A percentile compares a stretch with the other conserved stretches of the same genome.
Conservation (phyloP, 1,284 basidiomycete genomes). For the Exobasidium rhododendri region DNA sequence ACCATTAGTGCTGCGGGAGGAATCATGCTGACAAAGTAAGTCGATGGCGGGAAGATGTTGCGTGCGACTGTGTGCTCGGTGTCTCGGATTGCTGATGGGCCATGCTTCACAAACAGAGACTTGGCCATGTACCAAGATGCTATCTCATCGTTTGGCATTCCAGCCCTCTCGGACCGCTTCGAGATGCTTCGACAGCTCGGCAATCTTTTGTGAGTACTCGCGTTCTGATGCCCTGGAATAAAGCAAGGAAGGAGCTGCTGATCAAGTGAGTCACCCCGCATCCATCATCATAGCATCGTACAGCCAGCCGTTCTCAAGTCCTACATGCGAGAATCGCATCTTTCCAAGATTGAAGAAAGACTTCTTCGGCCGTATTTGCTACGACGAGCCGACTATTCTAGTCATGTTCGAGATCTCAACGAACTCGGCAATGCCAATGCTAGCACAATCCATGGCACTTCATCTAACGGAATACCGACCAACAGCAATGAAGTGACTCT, state of each 20-base stretch:
- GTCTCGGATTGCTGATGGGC: too few relatives aligned
- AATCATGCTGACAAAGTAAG: slow-evolving; percentile 93
- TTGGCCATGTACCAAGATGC: slow-evolving; percentile 94
- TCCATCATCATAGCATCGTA: slow-evolving; percentile 29
- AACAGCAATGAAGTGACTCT: neutral
- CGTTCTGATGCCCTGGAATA: too few relatives aligned
- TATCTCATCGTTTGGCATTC: slow-evolving; percentile 74
- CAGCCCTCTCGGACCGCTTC: slow-evolving; percentile 85
- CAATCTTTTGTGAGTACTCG: slow-evolving; percentile 86
- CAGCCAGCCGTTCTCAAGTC: slow-evolving; percentile 50
- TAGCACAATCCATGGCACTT: neutral
- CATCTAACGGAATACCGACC: neutral
- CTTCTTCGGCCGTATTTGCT: slow-evolving; percentile 87
- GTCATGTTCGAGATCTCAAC: slow-evolving; percentile 46
- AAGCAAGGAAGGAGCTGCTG: too few relatives aligned
- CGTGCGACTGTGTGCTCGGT: too few relatives aligned
- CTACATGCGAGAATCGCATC: slow-evolving; percentile 52
- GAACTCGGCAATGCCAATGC: slow-evolving; percentile 17
- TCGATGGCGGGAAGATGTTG: too few relatives aligned
- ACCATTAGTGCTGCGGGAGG: slow-evolving; percentile 94
- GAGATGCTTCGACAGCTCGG: slow-evolving; percentile 97
- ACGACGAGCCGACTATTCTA: slow-evolving; percentile 74
- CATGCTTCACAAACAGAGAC: too few relatives aligned
- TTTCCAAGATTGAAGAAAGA: slow-evolving; percentile 78
- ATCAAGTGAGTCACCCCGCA: neutral